Evolutionary conservation across 345 rosid genomes (phyloP).

Genomic region (Arabidopsis suecica): DNA sequence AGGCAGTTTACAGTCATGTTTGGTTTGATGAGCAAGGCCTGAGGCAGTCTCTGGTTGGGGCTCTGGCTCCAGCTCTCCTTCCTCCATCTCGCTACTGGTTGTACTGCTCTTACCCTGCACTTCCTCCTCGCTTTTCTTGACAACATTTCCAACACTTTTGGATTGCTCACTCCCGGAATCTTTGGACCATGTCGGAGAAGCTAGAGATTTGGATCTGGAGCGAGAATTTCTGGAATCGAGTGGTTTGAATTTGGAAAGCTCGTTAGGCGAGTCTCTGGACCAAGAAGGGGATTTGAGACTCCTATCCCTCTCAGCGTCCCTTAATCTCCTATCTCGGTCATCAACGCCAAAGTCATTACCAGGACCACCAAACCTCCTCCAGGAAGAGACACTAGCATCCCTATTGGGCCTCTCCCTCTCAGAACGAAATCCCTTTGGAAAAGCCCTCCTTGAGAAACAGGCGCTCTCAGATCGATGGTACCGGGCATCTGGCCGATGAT

Average conservation of each 20-base stretch:
- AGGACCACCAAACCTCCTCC: conserved; percentile 74
- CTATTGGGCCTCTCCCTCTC: conserved; percentile 80
- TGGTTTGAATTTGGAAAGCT: conserved; percentile 45
- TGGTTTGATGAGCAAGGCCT: conserved; percentile 19
- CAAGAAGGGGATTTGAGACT: conserved; percentile 59
- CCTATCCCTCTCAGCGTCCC: conserved; percentile 50
- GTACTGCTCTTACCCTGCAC: conserved; percentile 51
- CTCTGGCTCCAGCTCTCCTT: conserved; percentile 96
- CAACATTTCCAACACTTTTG: conserved; percentile 59
- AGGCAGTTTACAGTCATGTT: conserved; percentile 26
- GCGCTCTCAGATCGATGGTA: conserved; percentile 82
- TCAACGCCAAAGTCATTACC: conserved; percentile 45
- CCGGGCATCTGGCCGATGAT: conserved; percentile 56
- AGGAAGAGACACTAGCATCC: conserved; percentile 74
- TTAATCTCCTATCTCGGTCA: conserved; percentile 46
- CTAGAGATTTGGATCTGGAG: conserved; percentile 57
- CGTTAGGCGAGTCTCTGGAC: conserved; percentile 55
- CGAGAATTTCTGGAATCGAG: conserved; percentile 49
- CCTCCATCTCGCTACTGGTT: conserved; percentile 93
- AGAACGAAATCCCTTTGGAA: conserved; percentile 84
- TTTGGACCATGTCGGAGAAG: conserved; percentile 82
- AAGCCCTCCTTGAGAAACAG: conserved; percentile 71
- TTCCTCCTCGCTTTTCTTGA: conserved; percentile 51
- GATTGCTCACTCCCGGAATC: conserved; percentile 86
- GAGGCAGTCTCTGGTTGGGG: conserved; percentile 32